Evolutionary conservation across 2,329 filamentous ascomycete genomes (phyloP).

Genomic region (Claviceps capensis): DNA sequence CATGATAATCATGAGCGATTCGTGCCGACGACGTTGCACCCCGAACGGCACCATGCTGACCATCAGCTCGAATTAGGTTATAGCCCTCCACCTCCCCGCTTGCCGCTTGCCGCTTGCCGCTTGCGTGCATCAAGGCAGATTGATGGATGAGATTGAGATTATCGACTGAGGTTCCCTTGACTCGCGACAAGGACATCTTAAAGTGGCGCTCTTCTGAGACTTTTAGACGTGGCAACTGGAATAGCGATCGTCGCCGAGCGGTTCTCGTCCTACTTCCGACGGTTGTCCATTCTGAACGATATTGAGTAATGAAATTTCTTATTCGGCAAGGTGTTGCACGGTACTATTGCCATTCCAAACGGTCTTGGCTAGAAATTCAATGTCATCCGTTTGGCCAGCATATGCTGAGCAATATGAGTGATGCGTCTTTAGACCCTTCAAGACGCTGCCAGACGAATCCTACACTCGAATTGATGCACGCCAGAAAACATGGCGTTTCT

Average conservation of each 20-base stretch:
- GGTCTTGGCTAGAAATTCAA: not conserved
- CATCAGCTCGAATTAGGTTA: not conserved
- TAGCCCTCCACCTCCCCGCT: not conserved
- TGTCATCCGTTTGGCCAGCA: not conserved
- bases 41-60: not conserved
- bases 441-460: too few relatives aligned
- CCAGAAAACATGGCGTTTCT: too few relatives aligned
- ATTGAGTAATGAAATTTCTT: not conserved
- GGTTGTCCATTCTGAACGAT: not conserved
- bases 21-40: conserved; percentile 2
- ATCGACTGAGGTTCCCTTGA: too few relatives aligned
- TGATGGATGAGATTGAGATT: not conserved
- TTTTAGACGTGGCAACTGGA: not conserved
- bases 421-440: not conserved
- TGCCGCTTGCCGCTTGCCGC: not conserved
- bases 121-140: not conserved
- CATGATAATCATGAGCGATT: not conserved
- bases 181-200: too few relatives aligned
- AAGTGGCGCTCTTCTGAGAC: conserved; percentile 1
- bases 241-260: not conserved
- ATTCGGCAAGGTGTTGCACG: not conserved
- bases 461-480: too few relatives aligned
- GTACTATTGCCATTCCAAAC: not conserved
- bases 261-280: not conserved
- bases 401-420: not conserved